These are phyloP conservation scores for Schizonepeta tenuifolia DNA, from an alignment of 257 asterid genomes.

Conservation along the genomic window DNA sequence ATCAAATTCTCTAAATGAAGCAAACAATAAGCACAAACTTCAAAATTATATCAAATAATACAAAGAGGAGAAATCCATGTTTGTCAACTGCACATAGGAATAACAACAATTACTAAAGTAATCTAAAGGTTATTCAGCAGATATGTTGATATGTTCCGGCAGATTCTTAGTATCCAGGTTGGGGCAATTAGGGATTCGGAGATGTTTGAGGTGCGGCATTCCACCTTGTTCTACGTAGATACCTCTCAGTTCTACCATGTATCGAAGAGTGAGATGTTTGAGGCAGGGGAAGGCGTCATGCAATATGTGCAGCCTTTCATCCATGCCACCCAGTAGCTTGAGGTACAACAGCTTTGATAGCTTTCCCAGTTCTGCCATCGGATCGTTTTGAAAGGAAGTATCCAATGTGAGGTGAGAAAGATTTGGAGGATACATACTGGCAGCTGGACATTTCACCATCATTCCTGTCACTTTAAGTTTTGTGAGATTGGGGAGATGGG, in stretches of 20 bases:
- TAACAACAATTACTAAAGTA: no score
- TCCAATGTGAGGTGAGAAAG: background rate
- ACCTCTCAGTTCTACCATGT: background rate
- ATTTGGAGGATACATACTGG: background rate
- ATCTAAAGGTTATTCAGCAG: background rate
- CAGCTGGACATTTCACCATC: background rate
- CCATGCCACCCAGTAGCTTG: background rate
- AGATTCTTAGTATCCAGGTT: background rate
- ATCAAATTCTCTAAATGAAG: no score
- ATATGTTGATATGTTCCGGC: background rate
- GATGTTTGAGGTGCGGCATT: constrained; percentile 24
- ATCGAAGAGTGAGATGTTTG: background rate
- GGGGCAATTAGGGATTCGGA: background rate
- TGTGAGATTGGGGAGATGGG: background rate
- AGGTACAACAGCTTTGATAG: constrained; percentile 18
- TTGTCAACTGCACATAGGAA: no score
- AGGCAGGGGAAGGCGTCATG: constrained; percentile 6
- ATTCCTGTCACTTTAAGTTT: background rate
- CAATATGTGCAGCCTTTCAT: background rate
- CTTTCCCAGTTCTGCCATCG: constrained; percentile 7
- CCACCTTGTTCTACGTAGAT: constrained; percentile 25
- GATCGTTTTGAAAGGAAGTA: background rate
- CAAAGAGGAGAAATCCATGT: no score
- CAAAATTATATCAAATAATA: no score
- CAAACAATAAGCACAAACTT: no score